These are phyloP conservation scores for Lipomyces anomalus DNA, from an alignment of 805 yeast species.

Conservation along the genomic window DNA sequence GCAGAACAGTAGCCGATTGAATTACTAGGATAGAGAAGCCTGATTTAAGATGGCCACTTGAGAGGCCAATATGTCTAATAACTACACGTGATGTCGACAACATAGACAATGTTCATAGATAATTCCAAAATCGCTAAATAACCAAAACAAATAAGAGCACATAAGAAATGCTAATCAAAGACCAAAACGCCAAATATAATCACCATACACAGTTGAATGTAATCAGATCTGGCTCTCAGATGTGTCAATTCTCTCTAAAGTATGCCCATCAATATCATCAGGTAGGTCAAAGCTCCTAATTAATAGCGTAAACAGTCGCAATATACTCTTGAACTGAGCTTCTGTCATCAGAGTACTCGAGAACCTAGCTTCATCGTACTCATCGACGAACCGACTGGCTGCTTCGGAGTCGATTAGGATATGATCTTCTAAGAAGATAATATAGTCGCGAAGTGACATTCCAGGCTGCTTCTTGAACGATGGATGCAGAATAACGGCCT, in stretches of 20 bases:
- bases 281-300: constrained; percentile 12
- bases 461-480: constrained; percentile 37
- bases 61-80: no score
- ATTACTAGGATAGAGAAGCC: no score
- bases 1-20: no score
- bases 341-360: constrained; percentile 57
- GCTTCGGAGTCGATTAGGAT: constrained; percentile 23
- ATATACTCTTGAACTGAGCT: constrained; percentile 54
- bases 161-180: no score
- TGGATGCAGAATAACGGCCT: constrained; percentile 22
- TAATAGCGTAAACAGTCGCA: constrained; percentile 32
- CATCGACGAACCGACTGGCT: constrained; percentile 38
- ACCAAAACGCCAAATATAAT: no score
- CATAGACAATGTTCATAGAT: no score
- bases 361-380: constrained; percentile 65
- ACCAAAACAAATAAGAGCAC: no score
- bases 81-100: no score
- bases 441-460: constrained; percentile 51
- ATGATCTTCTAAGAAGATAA: constrained; percentile 39
- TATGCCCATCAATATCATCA: background rate
- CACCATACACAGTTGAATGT: no score
- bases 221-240: background rate
- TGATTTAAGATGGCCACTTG: no score
- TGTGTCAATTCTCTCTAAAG: constrained; percentile 6
- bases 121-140: no score